Base-by-base conservation (phyloP, 2,329 filamentous ascomycete genomes). In the Ceratocystiopsis sp. region DNA sequence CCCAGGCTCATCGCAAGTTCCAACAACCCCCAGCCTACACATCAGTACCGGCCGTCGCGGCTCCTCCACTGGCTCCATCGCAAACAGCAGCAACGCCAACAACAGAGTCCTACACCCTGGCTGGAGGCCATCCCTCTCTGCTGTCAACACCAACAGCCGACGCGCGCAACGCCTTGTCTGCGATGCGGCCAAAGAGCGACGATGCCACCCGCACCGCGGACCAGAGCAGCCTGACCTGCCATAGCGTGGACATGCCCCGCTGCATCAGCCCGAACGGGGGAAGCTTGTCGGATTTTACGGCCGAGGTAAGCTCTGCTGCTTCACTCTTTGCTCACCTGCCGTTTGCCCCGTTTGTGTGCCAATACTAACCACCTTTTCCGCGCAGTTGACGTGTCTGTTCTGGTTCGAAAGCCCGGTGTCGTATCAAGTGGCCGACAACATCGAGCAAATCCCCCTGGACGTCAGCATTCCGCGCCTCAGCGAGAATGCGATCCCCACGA, bases 321-420 rank as follows among this genome's bases (percentile, higher is more conserved):
- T 34, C 33, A 4, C 13, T 7, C 13, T 3, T 15, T 15, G 10
- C 11, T 15, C 15, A 14, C 12, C 13, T 34, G 11, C 11, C 4
- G 12, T 18, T 34, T 33, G 17, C 17, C 32, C 36, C 12, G 2
- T 29, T 34, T 41, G 16, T 18, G 15, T 12, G n/a, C 18, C 12
- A 40, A 0, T 38, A 21, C 41, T 50, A 43, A 49, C 33, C 19
- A 21, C 19, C 19, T 7, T 4, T 21, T 19, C 42, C 16, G 14
- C 38, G 45, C 3, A 94, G 84, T 84, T 96, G 61, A 93, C 89
- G 13, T 95, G 89, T 56, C 69, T 98, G 14, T 95, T 96, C 64
- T 96, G 91, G 89, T 96, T 96, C 57, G 87, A 96, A 61, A 82
- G 81, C 15, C 80, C 83, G 37, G 72, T 80, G n/a, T 80, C 81